Evolutionary conservation across 1,139 yeast species (phyloP), one percentile per base, ranked within the genome.

Genomic region (Debaryomycetaceae sp.): DNA sequence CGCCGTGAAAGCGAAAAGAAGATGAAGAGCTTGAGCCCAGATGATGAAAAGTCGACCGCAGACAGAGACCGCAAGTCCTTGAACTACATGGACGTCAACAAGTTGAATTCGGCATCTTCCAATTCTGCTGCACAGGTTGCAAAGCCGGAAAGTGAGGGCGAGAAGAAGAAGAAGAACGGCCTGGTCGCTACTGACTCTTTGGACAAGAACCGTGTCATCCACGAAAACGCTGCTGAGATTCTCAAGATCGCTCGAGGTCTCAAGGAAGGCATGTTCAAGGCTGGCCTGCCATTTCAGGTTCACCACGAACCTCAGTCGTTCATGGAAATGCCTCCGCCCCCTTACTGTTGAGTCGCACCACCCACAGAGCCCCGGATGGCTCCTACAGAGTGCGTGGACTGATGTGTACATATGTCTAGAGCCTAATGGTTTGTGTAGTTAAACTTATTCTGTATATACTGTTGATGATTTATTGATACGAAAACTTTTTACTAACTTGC

Each of bases 21-120:
- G 26, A 34, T 43, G 34, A 39, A 42, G 41, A 11, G 11, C 11
- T 8, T 8, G 26, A 11, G 11, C 11, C 7, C 3, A 3, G 26
- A 22, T 22, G 40, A 42, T 33, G 44, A 47, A 31, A 40, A 42
- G 36, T 35, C 44, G 3, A 42, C 26, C 11, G 51, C 47, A 17
- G 18, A 30, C 5, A 35, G 26, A 17, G 48, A 52, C 32, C 58
- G 61, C 41, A 61, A 57, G 41, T 61, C 67, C 6, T 56, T 58
- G 35, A 65, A 65, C 46, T 59, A 63, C 44, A 55, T 69, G 35
- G 71, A 69, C 42, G 60, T 67, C 33, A 60, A 56, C 37, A 59
- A 55, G 24, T 54, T 61, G 32, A 56, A 55, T 34, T 8, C 26
- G 11, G 26, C 26, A 8, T 11, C 26, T 8, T 8, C 26, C 13